phyloP scores from a whole-genome alignment of 495 filamentous ascomycete genomes.

The Penicillium verhagenii region DNA sequence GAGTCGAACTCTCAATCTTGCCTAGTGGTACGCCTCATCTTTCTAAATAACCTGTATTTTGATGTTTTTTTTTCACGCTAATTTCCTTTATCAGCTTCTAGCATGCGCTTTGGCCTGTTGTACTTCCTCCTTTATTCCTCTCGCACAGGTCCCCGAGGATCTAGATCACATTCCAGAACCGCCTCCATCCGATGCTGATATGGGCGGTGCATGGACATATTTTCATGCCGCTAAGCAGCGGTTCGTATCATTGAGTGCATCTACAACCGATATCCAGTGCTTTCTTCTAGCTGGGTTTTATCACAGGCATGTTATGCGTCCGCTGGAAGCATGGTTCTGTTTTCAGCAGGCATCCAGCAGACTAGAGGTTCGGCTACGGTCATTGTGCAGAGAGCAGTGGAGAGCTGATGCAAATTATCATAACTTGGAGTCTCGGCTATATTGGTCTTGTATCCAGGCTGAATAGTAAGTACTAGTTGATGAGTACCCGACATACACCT shows the following conservation, averaged over 20 bases:
- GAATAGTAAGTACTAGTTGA: slow-evolving; percentile 16
- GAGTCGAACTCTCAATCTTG: slow-evolving; percentile 29
- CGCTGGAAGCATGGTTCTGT: slow-evolving; percentile 28
- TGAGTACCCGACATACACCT: not conserved
- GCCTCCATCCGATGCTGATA: slow-evolving; percentile 19
- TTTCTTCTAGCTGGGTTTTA: slow-evolving; percentile 28
- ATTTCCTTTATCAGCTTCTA: slow-evolving; percentile 17
- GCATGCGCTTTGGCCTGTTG: slow-evolving; percentile 26
- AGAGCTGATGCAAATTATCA: slow-evolving; percentile 24
- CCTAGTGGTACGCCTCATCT: slow-evolving; percentile 24
- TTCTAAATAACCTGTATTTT: not conserved
- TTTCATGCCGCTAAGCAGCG: slow-evolving; percentile 30
- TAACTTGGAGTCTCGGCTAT: slow-evolving; percentile 27
- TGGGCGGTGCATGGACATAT: slow-evolving; percentile 24
- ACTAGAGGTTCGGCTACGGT: slow-evolving; percentile 26
- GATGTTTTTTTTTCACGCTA: not conserved
- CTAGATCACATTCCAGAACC: slow-evolving; percentile 20
- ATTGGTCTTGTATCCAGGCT: slow-evolving; percentile 31
- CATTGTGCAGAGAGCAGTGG: slow-evolving; percentile 26
- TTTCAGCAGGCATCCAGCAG: slow-evolving; percentile 31
- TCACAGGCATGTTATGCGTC: slow-evolving; percentile 25
- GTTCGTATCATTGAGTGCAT: slow-evolving; percentile 24
- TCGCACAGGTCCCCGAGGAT: slow-evolving; percentile 14
- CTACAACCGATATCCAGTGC: slow-evolving; percentile 27
- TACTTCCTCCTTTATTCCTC: slow-evolving; percentile 17